Conservation (phyloP, 2,329 filamentous ascomycete species). For the Graphiopsis chlorocephala region DNA sequence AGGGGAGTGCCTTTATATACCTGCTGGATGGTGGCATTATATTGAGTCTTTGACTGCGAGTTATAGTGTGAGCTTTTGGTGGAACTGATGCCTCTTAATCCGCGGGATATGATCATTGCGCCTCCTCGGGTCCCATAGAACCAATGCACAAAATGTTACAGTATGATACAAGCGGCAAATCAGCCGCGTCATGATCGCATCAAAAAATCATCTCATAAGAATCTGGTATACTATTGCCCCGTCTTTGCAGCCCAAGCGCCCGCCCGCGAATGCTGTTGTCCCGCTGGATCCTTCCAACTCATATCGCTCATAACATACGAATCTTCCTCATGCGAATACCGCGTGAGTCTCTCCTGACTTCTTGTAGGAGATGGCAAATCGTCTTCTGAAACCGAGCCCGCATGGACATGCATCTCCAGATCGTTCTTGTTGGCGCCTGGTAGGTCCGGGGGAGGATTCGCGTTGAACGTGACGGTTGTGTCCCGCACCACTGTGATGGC, state of each 20-base stretch:
- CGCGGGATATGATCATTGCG: no score
- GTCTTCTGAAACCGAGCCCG: neutral
- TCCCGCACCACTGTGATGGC: conserved; percentile 8
- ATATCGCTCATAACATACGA: conserved; percentile 5
- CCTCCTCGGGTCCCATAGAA: neutral
- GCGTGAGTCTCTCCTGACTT: neutral
- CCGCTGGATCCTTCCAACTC: neutral
- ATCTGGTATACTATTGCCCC: neutral
- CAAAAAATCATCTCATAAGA: neutral
- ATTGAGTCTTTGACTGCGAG: conserved; percentile 80
- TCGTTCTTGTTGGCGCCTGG: neutral
- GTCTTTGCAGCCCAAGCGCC: neutral
- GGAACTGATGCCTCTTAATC: conserved; percentile 62
- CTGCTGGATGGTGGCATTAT: conserved; percentile 98
- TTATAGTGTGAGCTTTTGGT: conserved; percentile 98
- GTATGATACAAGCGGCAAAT: neutral
- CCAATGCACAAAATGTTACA: no score
- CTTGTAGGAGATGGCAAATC: neutral
- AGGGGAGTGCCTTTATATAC: conserved; percentile 85
- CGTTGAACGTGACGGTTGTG: neutral
- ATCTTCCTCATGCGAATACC: conserved; percentile 10
- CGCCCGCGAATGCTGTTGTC: neutral
- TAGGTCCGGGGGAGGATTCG: neutral
- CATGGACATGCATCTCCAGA: neutral
- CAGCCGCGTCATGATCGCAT: neutral